phyloP scores from a whole-genome alignment of 805 yeast species.

The Spathaspora hagerdaliae region DNA sequence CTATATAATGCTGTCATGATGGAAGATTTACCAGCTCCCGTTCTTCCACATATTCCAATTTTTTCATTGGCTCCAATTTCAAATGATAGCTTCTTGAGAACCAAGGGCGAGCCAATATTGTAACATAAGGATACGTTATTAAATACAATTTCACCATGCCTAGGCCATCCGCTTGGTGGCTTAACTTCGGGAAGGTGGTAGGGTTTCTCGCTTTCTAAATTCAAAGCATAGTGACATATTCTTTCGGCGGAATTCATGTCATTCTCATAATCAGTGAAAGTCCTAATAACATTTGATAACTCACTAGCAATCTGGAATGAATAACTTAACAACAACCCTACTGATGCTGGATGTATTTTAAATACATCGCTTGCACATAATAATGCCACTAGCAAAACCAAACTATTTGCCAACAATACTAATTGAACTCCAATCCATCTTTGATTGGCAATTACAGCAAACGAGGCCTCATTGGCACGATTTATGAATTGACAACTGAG shows the following conservation, averaged over 20 bases:
- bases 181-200: constrained; percentile 39
- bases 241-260: constrained; percentile 77
- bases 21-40: constrained; percentile 76
- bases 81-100: constrained; percentile 42
- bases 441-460: constrained; percentile 59
- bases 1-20: constrained; percentile 58
- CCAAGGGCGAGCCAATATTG: constrained; percentile 54
- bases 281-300: constrained; percentile 57
- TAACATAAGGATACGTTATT: constrained; percentile 46
- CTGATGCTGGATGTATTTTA: constrained; percentile 55
- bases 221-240: constrained; percentile 57
- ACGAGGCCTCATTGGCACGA: constrained; percentile 65
- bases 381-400: constrained; percentile 53
- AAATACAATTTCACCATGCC: constrained; percentile 42
- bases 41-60: constrained; percentile 80
- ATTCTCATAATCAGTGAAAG: constrained; percentile 69
- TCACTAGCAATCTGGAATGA: constrained; percentile 53
- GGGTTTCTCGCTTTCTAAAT: constrained; percentile 62
- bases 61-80: constrained; percentile 53
- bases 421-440: constrained; percentile 68
- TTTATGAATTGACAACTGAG: constrained; percentile 48
- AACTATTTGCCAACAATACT: constrained; percentile 48
- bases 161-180: constrained; percentile 47
- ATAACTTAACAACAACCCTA: constrained; percentile 66
- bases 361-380: constrained; percentile 60